A percentile compares a stretch with the other conserved stretches of the same genome.
Conservation (phyloP, 169 alveolate species). For the Plasmodium coatneyi region DNA sequence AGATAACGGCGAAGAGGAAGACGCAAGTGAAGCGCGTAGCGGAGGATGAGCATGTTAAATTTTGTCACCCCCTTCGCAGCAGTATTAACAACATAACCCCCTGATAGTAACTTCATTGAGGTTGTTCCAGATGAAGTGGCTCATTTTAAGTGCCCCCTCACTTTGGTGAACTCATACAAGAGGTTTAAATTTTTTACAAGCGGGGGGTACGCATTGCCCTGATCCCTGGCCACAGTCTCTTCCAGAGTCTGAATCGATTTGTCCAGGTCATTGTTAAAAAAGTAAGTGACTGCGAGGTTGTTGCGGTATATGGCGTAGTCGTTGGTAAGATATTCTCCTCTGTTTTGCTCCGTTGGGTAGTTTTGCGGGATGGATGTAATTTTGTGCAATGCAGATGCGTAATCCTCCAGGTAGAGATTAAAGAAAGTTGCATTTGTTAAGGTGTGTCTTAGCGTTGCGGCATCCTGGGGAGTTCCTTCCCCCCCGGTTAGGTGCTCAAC, state of each 20-base stretch:
- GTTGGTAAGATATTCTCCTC: not conserved
- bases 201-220: slow-evolving; percentile 34
- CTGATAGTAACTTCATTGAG: slow-evolving; percentile 36
- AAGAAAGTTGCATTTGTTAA: slow-evolving; percentile 9
- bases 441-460: not conserved
- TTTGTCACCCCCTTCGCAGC: not conserved
- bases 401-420: slow-evolving; percentile 35
- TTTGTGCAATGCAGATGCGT: slow-evolving; percentile 29
- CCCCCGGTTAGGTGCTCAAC: not conserved
- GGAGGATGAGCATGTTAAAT: not conserved
- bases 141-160: slow-evolving; percentile 20
- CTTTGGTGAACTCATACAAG: slow-evolving; percentile 43
- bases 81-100: slow-evolving; percentile 13
- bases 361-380: not conserved
- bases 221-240: slow-evolving; percentile 1
- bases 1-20: not conserved
- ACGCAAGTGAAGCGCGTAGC: not conserved
- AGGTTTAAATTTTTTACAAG: slow-evolving; percentile 28
- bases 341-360: not conserved
- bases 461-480: not conserved
- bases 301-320: slow-evolving; percentile 39
- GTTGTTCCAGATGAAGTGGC: not conserved
- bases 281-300: slow-evolving; percentile 49
- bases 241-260: slow-evolving; percentile 28
- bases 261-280: slow-evolving; percentile 38